phyloP scores from a whole-genome alignment of 768 basidiomycete genomes.

The Antrodiella citrinella region DNA sequence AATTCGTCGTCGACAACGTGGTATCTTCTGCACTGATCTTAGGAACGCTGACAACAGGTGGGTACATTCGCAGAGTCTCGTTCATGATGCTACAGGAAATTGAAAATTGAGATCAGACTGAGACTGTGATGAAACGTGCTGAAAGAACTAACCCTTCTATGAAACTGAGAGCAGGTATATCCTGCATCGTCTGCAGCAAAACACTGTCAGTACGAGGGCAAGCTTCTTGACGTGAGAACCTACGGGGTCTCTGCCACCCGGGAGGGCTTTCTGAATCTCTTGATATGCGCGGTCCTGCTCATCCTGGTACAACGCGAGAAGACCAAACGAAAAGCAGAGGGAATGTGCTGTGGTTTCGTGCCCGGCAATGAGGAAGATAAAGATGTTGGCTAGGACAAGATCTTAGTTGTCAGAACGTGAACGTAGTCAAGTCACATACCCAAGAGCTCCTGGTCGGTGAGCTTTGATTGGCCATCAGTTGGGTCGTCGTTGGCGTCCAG shows the following conservation, averaged over 20 bases:
- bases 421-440: slow-evolving; percentile 14
- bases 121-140: background rate
- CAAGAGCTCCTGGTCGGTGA: slow-evolving; percentile 37
- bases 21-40: slow-evolving; percentile 23
- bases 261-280: slow-evolving; percentile 20
- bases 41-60: slow-evolving; percentile 21
- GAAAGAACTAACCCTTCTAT: slow-evolving; percentile 17
- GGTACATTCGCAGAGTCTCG: slow-evolving; percentile 28
- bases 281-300: slow-evolving; percentile 31
- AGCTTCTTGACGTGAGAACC: slow-evolving; percentile 6
- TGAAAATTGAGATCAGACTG: background rate
- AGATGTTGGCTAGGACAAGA: slow-evolving; percentile 25
- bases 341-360: slow-evolving; percentile 40
- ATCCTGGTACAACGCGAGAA: slow-evolving; percentile 33
- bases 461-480: slow-evolving; percentile 17
- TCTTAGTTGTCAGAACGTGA: background rate
- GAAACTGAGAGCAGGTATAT: slow-evolving; percentile 16
- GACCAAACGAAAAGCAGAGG: slow-evolving; percentile 25
- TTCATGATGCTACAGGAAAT: slow-evolving; percentile 25
- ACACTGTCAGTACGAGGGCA: background rate
- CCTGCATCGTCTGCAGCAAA: slow-evolving; percentile 21
- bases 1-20: slow-evolving; percentile 17
- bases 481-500: slow-evolving; percentile 39
- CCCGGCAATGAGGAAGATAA: slow-evolving; percentile 42
- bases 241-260: slow-evolving; percentile 21